Conservation (phyloP, 148 eudicot genomes). For the Persicaria maculosa region DNA sequence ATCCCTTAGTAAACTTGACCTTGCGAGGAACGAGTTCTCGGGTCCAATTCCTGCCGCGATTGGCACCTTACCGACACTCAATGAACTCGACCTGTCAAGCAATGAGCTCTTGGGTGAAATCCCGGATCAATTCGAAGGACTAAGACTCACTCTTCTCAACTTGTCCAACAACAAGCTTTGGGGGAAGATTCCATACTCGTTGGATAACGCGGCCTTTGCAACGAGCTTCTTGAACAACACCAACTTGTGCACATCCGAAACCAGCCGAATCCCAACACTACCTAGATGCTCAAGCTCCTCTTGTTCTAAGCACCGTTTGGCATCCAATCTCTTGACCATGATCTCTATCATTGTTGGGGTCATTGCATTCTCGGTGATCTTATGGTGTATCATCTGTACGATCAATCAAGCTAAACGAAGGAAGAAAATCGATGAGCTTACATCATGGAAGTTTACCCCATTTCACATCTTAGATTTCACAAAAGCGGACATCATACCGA, state of each 20-base stretch:
- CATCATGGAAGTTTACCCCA: slow-evolving; percentile 48
- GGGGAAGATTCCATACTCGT: slow-evolving; percentile 41
- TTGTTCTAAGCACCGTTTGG: slow-evolving; percentile 10
- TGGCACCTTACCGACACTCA: slow-evolving; percentile 44
- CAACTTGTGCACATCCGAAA: slow-evolving; percentile 36
- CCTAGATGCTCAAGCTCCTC: slow-evolving; percentile 28
- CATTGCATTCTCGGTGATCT: slow-evolving; percentile 21
- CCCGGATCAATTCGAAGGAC: slow-evolving; percentile 43
- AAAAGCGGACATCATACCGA: slow-evolving; percentile 32
- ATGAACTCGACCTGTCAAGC: slow-evolving; percentile 39
- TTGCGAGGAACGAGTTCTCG: slow-evolving; percentile 41
- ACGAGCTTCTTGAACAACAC: slow-evolving; percentile 52
- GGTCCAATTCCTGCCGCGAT: slow-evolving; percentile 45
- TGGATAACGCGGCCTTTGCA: slow-evolving; percentile 49
- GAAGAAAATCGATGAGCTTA: slow-evolving; percentile 22
- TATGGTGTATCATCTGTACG: slow-evolving; percentile 22
- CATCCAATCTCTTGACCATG: slow-evolving; percentile 30
- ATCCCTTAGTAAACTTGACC: slow-evolving; percentile 35
- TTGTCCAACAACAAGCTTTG: slow-evolving; percentile 50
- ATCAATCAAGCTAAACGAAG: slow-evolving; percentile 24
- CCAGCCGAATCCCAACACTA: slow-evolving; percentile 22
- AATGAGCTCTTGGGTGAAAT: slow-evolving; percentile 52
- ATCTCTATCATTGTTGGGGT: slow-evolving; percentile 34
- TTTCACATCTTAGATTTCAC: slow-evolving; percentile 50
- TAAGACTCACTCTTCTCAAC: slow-evolving; percentile 36